Conservation (phyloP, 352 stramenopile species). For the Globisporangium rhizosaccharum region DNA sequence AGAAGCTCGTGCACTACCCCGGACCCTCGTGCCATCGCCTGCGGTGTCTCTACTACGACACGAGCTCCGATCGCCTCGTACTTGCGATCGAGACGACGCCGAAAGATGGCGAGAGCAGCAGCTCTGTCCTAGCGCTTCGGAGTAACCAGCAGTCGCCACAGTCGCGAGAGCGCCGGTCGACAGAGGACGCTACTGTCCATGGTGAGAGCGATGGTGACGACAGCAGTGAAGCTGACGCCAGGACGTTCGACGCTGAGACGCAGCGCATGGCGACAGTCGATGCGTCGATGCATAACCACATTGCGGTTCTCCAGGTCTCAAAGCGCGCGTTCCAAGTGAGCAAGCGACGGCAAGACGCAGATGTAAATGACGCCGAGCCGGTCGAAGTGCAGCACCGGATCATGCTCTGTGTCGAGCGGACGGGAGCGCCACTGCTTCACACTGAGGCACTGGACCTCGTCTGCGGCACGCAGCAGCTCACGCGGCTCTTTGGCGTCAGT, state of each 20-base stretch:
- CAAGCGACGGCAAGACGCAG: neutral
- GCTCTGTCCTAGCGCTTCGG: neutral
- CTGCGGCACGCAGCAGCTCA: constrained; percentile 19
- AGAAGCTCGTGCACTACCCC: constrained; percentile 44
- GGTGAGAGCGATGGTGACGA: neutral
- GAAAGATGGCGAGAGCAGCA: constrained; percentile 1
- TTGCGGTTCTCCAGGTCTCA: constrained; percentile 46
- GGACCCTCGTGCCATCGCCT: constrained; percentile 37
- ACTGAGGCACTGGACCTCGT: constrained; percentile 32
- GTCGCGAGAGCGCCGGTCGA: too few species aligned
- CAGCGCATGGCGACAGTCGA: constrained; percentile 9
- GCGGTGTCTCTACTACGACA: constrained; percentile 40
- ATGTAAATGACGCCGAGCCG: neutral
- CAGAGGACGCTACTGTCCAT: too few species aligned
- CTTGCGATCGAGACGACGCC: constrained; percentile 21
- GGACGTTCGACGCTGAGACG: neutral
- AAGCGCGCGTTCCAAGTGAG: constrained; percentile 27
- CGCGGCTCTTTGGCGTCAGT: constrained; percentile 32
- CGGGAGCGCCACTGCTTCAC: constrained; percentile 25
- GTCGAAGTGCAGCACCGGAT: constrained; percentile 10
- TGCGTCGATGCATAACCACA: constrained; percentile 28
- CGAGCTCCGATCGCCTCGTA: constrained; percentile 30
- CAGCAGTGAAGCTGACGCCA: neutral
- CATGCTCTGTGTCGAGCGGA: constrained; percentile 54
- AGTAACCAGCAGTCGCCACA: neutral